phyloP scores from a whole-genome alignment of 2,329 filamentous ascomycete species.

The Xylariaceae sp. region DNA sequence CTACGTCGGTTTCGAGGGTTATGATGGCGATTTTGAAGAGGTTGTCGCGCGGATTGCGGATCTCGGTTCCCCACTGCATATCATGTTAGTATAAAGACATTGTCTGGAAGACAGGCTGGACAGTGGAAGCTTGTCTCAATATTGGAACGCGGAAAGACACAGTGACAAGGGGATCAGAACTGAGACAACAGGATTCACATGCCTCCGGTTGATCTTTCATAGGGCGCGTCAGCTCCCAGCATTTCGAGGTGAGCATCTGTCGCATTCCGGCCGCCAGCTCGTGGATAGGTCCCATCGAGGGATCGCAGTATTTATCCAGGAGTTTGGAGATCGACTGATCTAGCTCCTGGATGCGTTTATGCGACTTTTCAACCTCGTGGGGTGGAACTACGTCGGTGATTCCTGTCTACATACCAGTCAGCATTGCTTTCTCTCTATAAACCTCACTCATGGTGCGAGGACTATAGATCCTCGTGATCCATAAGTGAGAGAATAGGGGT shows the following conservation, averaged over 20 bases:
- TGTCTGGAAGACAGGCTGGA: background rate
- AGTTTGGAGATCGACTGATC: slow-evolving; percentile 41
- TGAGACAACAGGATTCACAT: slow-evolving; percentile 4
- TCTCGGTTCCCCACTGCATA: slow-evolving; percentile 43
- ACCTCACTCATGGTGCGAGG: no score
- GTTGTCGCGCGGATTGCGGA: slow-evolving; percentile 46
- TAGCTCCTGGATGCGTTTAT: slow-evolving; percentile 38
- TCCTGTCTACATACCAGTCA: slow-evolving; percentile 22
- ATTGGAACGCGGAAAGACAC: background rate
- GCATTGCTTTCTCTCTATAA: background rate
- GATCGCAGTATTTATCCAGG: slow-evolving; percentile 47
- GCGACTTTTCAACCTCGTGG: slow-evolving; percentile 39
- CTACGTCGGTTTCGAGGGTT: slow-evolving; percentile 43
- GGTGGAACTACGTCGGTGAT: slow-evolving; percentile 24
- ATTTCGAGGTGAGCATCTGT: slow-evolving; percentile 44
- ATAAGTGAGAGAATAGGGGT: background rate
- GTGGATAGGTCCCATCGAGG: slow-evolving; percentile 48
- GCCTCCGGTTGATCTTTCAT: slow-evolving; percentile 40
- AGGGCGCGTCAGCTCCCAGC: slow-evolving; percentile 44
- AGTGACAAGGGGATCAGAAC: background rate
- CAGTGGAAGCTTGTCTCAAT: no score
- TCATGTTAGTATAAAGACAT: slow-evolving; percentile 1
- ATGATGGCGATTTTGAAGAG: slow-evolving; percentile 51
- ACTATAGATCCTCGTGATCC: background rate
- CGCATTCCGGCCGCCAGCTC: slow-evolving; percentile 45